A percentile compares a stretch with the other conserved stretches of the same genome.
phyloP scores from a whole-genome alignment of 495 filamentous ascomycete genomes.

The Lasiosphaeria ovina region DNA sequence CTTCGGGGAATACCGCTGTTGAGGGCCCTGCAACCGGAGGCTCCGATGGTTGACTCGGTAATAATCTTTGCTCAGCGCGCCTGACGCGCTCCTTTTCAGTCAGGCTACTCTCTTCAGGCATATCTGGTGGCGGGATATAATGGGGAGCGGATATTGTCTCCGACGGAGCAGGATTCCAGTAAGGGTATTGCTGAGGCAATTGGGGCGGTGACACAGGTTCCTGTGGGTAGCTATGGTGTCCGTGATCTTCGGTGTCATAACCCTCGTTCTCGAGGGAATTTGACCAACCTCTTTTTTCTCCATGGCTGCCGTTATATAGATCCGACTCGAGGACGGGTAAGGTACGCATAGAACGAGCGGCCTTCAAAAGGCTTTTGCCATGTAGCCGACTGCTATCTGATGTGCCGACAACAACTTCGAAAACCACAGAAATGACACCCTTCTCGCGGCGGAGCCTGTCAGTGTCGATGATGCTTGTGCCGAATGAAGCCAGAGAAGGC shows the following conservation, averaged over 20 bases:
- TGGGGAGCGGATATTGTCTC: slow-evolving; percentile 29
- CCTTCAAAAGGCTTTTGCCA: slow-evolving; percentile 45
- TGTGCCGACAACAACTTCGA: slow-evolving; percentile 87
- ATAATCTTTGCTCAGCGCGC: slow-evolving; percentile 62
- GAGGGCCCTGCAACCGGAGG: slow-evolving; percentile 44
- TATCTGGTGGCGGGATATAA: slow-evolving; percentile 54
- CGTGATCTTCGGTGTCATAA: slow-evolving; percentile 14
- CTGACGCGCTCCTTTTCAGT: slow-evolving; percentile 70
- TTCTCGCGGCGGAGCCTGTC: slow-evolving; percentile 82
- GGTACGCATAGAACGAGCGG: slow-evolving; percentile 25
- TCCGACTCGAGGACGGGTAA: slow-evolving; percentile 17
- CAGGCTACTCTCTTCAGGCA: slow-evolving; percentile 50
- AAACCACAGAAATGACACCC: slow-evolving; percentile 75
- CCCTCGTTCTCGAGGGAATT: slow-evolving; percentile 13
- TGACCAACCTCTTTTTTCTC: slow-evolving; percentile 21
- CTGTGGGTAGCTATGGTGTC: slow-evolving; percentile 15
- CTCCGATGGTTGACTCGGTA: slow-evolving; percentile 62
- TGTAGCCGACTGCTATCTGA: slow-evolving; percentile 67
- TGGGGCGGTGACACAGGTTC: slow-evolving; percentile 26
- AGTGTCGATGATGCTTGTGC: slow-evolving; percentile 82
- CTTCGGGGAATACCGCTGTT: slow-evolving; percentile 31
- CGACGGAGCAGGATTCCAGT: slow-evolving; percentile 23
- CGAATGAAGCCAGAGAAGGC: slow-evolving; percentile 54
- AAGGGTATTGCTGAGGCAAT: slow-evolving; percentile 18
- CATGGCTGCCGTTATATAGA: slow-evolving; percentile 5